Percentiles rank a stretch among this genome's conserved stretches.
These are phyloP conservation scores for Prinsepia uniflora DNA, from an alignment of 306 rosid genomes.

Conservation along the genomic window DNA sequence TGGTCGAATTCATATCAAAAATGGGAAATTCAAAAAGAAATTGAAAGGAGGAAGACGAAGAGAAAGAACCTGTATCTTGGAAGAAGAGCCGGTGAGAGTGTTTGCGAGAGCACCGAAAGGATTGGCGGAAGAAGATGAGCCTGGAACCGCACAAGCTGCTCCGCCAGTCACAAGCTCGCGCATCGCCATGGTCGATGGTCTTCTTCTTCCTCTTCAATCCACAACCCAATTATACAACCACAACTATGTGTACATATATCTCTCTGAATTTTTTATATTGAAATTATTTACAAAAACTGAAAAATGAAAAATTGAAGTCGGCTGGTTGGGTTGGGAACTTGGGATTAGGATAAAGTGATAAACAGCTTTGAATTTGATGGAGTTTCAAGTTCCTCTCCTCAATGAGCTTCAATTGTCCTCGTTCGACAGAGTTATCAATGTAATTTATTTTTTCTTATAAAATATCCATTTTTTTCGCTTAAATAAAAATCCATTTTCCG, in stretches of 20 bases:
- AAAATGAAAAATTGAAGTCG: neutral
- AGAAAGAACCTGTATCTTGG: conserved; percentile 61
- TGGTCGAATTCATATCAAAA: neutral
- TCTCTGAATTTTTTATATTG: neutral
- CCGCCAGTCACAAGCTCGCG: conserved; percentile 83
- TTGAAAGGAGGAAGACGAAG: no score
- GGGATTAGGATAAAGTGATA: neutral
- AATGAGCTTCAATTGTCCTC: neutral
- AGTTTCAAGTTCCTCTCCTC: neutral
- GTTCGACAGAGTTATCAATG: neutral
- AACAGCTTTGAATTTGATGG: neutral
- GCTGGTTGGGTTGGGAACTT: neutral
- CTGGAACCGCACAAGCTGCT: conserved; percentile 76
- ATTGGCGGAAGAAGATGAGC: conserved; percentile 69
- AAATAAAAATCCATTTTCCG: neutral
- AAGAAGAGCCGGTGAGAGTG: conserved; percentile 66
- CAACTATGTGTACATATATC: neutral
- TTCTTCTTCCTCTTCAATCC: neutral
- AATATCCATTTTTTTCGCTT: no score
- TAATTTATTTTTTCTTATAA: neutral
- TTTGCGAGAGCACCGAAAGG: conserved; percentile 90
- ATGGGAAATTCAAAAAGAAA: neutral
- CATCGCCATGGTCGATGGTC: conserved; percentile 62
- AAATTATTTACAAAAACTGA: neutral
- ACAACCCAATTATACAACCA: neutral